Evolutionary conservation across 305 asterid genomes (phyloP).

Genomic region (Petunia hybrid): DNA sequence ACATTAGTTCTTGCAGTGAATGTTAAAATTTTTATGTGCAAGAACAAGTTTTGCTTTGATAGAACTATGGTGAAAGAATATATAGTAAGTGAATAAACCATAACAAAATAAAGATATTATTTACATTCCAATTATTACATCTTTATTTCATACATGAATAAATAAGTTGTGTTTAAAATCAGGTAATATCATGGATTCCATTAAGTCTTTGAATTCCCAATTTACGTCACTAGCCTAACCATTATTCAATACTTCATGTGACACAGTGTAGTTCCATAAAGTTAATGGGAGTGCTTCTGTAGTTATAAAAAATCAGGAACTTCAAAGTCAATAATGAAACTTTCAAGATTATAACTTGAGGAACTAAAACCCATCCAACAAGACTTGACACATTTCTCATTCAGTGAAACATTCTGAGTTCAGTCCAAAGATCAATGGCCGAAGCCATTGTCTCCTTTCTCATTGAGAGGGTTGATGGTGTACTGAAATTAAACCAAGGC

Average conservation of each 20-base stretch:
- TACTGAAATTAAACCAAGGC: conserved; percentile 14
- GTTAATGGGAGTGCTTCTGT: background rate
- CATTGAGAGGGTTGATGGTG: conserved; percentile 21
- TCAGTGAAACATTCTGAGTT: background rate
- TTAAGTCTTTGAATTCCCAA: background rate
- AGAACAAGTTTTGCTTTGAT: no score
- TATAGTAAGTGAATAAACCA: no score
- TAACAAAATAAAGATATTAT: no score
- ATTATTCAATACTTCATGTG: background rate
- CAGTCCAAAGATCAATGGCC: conserved; percentile 6
- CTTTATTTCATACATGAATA: no score
- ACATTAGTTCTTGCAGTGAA: no score
- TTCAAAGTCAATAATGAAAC: background rate
- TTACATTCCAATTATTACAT: no score
- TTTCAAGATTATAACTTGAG: background rate
- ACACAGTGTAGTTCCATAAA: background rate
- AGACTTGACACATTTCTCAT: background rate
- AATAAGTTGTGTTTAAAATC: no score
- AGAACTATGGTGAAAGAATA: no score
- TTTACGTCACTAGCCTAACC: background rate
- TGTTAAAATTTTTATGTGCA: no score
- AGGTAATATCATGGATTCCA: background rate
- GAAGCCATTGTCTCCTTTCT: conserved; percentile 24
- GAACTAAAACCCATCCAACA: background rate
- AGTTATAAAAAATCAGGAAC: conserved; percentile 2